A percentile compares a stretch with the other conserved stretches of the same genome.
These are phyloP conservation scores for Pichia nakasei DNA, from an alignment of 805 yeast genomes.

Conservation along the genomic window DNA sequence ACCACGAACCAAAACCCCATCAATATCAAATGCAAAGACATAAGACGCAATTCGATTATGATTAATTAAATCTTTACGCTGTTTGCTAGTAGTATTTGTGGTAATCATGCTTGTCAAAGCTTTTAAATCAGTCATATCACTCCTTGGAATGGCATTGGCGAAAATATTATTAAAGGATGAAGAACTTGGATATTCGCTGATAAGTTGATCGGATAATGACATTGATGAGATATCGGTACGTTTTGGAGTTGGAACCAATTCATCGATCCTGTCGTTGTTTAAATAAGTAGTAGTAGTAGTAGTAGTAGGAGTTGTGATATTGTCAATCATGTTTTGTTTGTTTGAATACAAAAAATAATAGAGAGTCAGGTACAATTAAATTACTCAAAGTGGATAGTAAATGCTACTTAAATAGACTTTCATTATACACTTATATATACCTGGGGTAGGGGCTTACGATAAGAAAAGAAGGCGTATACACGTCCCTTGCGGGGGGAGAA, in stretches of 20 bases:
- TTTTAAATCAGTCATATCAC: neutral
- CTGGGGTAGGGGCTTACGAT: too few relatives aligned
- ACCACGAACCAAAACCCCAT: constrained; percentile 82
- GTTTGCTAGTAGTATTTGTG: neutral
- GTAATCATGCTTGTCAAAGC: neutral
- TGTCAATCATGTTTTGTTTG: neutral
- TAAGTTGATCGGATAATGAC: constrained; percentile 69
- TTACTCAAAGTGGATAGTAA: too few relatives aligned
- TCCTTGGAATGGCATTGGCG: neutral
- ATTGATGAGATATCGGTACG: constrained; percentile 57
- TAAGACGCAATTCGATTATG: constrained; percentile 70
- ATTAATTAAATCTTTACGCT: constrained; percentile 31
- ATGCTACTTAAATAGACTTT: too few relatives aligned
- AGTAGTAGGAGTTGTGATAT: constrained; percentile 24
- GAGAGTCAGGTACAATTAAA: too few relatives aligned
- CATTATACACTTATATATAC: too few relatives aligned
- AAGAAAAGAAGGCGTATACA: too few relatives aligned
- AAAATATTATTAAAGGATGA: constrained; percentile 12
- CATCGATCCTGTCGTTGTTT: constrained; percentile 68
- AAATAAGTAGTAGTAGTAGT: constrained; percentile 35
- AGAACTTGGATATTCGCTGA: constrained; percentile 25
- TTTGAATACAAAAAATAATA: neutral
- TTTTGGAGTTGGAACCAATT: constrained; percentile 51
- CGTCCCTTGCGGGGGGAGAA: too few relatives aligned
- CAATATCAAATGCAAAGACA: constrained; percentile 90